Evolutionary conservation across 2,329 filamentous ascomycete genomes (phyloP).

Genomic region (Colletotrichum tamarilloi): DNA sequence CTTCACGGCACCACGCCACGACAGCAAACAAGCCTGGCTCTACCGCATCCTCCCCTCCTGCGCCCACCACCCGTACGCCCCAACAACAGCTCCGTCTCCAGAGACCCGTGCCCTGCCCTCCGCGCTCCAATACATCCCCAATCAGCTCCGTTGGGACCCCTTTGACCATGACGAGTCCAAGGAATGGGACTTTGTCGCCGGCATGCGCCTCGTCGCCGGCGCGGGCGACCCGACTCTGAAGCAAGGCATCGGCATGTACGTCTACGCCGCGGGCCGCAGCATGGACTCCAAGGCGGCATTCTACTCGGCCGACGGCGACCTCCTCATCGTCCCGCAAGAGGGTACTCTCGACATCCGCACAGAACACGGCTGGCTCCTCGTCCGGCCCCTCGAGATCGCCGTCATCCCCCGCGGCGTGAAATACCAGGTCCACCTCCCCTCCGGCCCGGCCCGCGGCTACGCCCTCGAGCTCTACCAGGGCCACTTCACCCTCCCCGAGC

Average conservation of each 20-base stretch:
- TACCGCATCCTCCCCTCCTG: slow-evolving; percentile 77
- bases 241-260: slow-evolving; percentile 80
- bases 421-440: slow-evolving; percentile 76
- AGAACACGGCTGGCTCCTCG: slow-evolving; percentile 78
- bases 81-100: slow-evolving; percentile 48
- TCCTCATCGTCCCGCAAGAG: slow-evolving; percentile 80
- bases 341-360: slow-evolving; percentile 81
- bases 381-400: slow-evolving; percentile 82
- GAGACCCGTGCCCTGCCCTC: slow-evolving; percentile 33
- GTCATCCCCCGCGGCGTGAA: slow-evolving; percentile 80
- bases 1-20: slow-evolving; percentile 75
- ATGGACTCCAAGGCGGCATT: slow-evolving; percentile 83
- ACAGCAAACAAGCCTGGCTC: slow-evolving; percentile 79
- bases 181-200: slow-evolving; percentile 62
- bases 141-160: slow-evolving; percentile 83
- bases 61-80: slow-evolving; percentile 66
- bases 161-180: slow-evolving; percentile 75
- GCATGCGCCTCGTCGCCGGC: slow-evolving; percentile 78
- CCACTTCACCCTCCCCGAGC: slow-evolving; percentile 77
- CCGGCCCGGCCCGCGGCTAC: slow-evolving; percentile 75
- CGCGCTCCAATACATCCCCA: slow-evolving; percentile 79
- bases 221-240: slow-evolving; percentile 85
- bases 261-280: slow-evolving; percentile 81
- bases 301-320: slow-evolving; percentile 86
- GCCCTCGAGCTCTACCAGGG: slow-evolving; percentile 80